phyloP scores from a whole-genome alignment of 2,329 filamentous ascomycete genomes.

The Fusarium bulbicola region DNA sequence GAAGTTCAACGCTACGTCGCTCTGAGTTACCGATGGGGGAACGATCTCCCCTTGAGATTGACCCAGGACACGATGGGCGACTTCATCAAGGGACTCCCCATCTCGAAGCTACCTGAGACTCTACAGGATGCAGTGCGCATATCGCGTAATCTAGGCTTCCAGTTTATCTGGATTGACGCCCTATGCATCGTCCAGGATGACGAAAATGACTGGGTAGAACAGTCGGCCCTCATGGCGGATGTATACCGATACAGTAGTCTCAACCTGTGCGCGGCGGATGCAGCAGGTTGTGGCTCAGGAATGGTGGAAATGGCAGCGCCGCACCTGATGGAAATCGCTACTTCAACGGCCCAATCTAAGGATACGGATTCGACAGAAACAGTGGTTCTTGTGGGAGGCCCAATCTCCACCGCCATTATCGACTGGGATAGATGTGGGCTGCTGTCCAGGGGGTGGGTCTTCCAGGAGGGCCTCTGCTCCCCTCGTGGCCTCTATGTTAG shows the following conservation, averaged over 20 bases:
- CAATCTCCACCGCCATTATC: not conserved
- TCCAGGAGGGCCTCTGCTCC: not conserved
- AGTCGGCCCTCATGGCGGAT: not conserved
- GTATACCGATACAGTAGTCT: not conserved
- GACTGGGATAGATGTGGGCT: not conserved
- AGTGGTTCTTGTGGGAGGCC: not conserved
- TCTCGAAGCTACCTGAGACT: not conserved
- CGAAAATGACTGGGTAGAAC: not conserved
- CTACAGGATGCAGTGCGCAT: not conserved
- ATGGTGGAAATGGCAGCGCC: not conserved
- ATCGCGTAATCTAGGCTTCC: not conserved
- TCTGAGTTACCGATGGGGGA: not conserved
- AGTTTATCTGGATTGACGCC: not conserved
- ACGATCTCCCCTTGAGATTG: not conserved
- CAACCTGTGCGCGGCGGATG: not conserved
- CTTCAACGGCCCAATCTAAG: fast-evolving
- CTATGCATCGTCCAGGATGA: not conserved
- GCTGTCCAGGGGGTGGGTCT: not conserved
- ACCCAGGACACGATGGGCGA: not conserved
- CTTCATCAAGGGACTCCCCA: fast-evolving
- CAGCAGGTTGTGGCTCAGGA: not conserved
- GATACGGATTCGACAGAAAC: fast-evolving
- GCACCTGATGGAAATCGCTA: not conserved
- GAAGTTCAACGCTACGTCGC: not conserved
- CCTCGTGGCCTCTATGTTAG: not conserved